Percentiles rank a stretch among this genome's conserved stretches.
Evolutionary conservation across 2,329 filamentous ascomycete genomes (phyloP).

Genomic region (Clarireedia monteithiana): DNA sequence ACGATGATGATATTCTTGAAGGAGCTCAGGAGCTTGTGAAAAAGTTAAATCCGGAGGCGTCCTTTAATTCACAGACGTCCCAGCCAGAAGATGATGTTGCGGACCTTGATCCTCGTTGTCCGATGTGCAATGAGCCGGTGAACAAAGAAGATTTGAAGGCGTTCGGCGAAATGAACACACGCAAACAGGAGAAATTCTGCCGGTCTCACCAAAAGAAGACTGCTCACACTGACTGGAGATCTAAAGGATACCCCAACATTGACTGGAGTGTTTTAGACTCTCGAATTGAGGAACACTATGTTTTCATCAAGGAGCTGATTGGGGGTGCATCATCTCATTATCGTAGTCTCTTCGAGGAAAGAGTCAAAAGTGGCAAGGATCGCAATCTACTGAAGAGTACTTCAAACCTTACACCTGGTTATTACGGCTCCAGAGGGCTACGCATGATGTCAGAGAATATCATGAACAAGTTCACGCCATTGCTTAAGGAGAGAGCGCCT

Average conservation of each 20-base stretch:
- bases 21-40: neutral
- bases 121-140: constrained; percentile 58
- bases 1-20: constrained; percentile 3
- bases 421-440: constrained; percentile 73
- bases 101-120: constrained; percentile 39
- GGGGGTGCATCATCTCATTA: constrained; percentile 50
- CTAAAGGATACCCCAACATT: constrained; percentile 59
- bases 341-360: constrained; percentile 45
- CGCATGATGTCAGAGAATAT: constrained; percentile 65
- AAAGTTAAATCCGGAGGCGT: neutral
- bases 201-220: constrained; percentile 49
- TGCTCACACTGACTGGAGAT: constrained; percentile 35
- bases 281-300: constrained; percentile 50
- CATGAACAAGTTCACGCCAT: constrained; percentile 48
- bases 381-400: constrained; percentile 50
- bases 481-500: constrained; percentile 54
- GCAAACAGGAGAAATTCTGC: constrained; percentile 57
- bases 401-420: constrained; percentile 58
- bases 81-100: neutral
- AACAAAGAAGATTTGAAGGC: constrained; percentile 45
- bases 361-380: constrained; percentile 48
- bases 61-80: neutral
- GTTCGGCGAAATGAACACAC: constrained; percentile 47
- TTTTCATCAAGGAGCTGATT: constrained; percentile 51
- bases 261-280: constrained; percentile 56